phyloP scores from a whole-genome alignment of 306 rosid species.

The Pyrus pyrifolia region DNA sequence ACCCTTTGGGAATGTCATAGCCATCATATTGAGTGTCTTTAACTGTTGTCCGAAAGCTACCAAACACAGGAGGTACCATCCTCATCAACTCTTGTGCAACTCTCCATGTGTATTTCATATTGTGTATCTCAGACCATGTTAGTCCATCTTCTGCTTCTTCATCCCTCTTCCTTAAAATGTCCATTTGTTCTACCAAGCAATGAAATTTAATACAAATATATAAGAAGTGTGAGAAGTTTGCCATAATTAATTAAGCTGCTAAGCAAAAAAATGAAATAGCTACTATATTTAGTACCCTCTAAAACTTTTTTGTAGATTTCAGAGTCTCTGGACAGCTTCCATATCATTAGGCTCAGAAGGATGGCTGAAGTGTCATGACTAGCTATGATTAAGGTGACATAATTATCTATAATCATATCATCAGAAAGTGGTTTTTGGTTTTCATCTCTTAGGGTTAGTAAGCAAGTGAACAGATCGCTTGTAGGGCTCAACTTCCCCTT shows the following conservation, averaged over 20 bases:
- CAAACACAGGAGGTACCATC: conserved; percentile 41
- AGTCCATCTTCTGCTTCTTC: conserved; percentile 23
- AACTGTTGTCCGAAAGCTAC: conserved; percentile 35
- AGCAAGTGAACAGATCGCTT: conserved; percentile 31
- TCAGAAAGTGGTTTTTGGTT: conserved; percentile 29
- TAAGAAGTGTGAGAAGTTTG: background rate
- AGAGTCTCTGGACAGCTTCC: conserved; percentile 42
- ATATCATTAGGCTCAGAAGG: conserved; percentile 40
- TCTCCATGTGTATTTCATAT: conserved; percentile 57
- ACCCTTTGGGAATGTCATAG: conserved; percentile 51
- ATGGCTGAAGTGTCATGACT: conserved; percentile 43
- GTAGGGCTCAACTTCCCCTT: conserved; percentile 30
- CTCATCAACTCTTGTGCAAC: conserved; percentile 51
- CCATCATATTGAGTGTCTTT: conserved; percentile 35
- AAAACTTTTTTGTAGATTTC: conserved; percentile 40
- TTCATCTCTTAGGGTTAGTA: conserved; percentile 47
- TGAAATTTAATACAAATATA: background rate
- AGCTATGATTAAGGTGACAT: conserved; percentile 35
- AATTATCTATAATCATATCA: conserved; percentile 31
- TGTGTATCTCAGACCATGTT: conserved; percentile 45
- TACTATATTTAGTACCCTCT: conserved; percentile 18
- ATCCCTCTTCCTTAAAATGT: conserved; percentile 30
- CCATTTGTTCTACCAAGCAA: conserved; percentile 28
- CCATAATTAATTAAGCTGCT: background rate
- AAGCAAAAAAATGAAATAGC: background rate